These are phyloP conservation scores for Neonectria hederae DNA, from an alignment of 2,329 filamentous ascomycete species.

Conservation along the genomic window DNA sequence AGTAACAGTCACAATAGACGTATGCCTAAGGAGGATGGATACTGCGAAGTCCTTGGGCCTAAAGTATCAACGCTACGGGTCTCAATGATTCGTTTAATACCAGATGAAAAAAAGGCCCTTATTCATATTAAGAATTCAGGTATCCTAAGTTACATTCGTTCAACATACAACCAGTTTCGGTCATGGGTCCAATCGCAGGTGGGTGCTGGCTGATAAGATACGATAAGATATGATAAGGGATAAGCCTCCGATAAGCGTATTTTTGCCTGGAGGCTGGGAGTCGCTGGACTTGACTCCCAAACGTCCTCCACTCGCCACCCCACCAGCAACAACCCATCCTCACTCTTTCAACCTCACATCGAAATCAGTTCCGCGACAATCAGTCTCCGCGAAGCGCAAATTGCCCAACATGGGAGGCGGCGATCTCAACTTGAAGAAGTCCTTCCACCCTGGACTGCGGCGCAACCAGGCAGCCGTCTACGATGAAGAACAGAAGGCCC, in stretches of 20 bases:
- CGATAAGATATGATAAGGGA: slow-evolving; percentile 36
- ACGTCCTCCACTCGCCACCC: slow-evolving; percentile 35
- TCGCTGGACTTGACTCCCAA: neutral
- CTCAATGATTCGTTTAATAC: neutral
- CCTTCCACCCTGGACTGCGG: slow-evolving; percentile 91
- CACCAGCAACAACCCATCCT: slow-evolving; percentile 24
- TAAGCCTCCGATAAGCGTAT: slow-evolving; percentile 12
- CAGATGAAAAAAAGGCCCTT: neutral
- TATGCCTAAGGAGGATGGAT: neutral
- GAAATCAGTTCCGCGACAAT: slow-evolving; percentile 5
- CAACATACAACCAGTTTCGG: neutral
- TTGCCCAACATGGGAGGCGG: slow-evolving; percentile 81
- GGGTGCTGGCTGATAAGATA: slow-evolving; percentile 3
- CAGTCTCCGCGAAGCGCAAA: neutral
- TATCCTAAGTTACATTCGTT: neutral
- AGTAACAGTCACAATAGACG: neutral
- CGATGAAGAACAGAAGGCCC: slow-evolving; percentile 89
- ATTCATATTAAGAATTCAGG: too few species aligned
- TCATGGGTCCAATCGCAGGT: too few species aligned
- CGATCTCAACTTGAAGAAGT: slow-evolving; percentile 94
- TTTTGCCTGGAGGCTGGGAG: slow-evolving; percentile 28
- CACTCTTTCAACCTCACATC: slow-evolving; percentile 19
- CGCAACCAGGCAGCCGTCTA: slow-evolving; percentile 92
- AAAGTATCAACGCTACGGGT: neutral
- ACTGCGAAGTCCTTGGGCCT: neutral